Conservation (phyloP, 495 filamentous ascomycete species). For the Hypoxylon crocopeplum region DNA sequence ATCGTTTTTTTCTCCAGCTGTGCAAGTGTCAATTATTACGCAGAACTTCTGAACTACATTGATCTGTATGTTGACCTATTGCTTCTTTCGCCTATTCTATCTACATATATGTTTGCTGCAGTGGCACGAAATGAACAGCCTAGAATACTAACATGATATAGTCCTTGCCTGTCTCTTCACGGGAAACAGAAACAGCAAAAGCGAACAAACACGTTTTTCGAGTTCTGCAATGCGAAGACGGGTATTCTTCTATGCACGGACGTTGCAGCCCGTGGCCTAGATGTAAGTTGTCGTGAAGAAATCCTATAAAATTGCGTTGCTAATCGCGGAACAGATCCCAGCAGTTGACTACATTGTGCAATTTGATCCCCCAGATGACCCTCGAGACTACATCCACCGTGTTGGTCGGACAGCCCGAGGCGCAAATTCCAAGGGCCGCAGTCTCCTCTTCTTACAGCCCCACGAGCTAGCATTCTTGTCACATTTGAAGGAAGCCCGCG, state of each 20-base stretch:
- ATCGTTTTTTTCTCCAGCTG: constrained; percentile 97
- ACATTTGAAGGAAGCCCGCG: constrained; percentile 88
- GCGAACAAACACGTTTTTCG: constrained; percentile 96
- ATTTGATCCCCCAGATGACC: constrained; percentile 92
- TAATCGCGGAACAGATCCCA: constrained; percentile 66
- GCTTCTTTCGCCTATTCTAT: no score
- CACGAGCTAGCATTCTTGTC: constrained; percentile 91
- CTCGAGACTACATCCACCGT: constrained; percentile 93
- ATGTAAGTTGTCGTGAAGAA: constrained; percentile 60
- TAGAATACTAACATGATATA: constrained; percentile 44
- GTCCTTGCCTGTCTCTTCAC: constrained; percentile 54
- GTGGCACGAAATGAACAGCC: not conserved
- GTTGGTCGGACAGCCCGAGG: constrained; percentile 95
- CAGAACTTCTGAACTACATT: constrained; percentile 94
- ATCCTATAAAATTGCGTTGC: not conserved
- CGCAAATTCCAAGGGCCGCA: constrained; percentile 79
- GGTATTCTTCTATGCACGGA: constrained; percentile 96
- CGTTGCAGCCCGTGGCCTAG: constrained; percentile 90
- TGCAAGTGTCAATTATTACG: constrained; percentile 92
- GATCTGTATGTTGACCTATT: constrained; percentile 88
- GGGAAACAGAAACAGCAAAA: constrained; percentile 98
- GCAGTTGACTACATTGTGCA: constrained; percentile 95
- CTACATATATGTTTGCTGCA: not conserved
- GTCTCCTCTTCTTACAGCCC: constrained; percentile 90
- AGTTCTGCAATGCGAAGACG: constrained; percentile 92